phyloP scores from a whole-genome alignment of 495 filamentous ascomycete species.

The Penicillium arizonense region DNA sequence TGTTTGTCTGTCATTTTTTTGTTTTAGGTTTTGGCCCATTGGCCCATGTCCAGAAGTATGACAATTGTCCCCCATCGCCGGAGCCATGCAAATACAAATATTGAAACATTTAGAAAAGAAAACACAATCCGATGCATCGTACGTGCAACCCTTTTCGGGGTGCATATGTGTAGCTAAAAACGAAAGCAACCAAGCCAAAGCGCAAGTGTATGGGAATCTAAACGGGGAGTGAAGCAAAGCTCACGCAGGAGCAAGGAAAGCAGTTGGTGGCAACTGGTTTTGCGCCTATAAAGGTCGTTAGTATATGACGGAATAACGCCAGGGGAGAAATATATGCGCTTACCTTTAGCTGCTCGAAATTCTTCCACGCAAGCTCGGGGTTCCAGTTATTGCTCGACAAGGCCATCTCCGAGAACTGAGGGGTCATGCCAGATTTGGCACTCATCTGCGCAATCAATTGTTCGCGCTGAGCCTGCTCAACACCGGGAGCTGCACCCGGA shows the following conservation, averaged over 20 bases:
- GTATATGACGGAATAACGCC: neutral
- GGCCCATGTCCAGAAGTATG: constrained; percentile 23
- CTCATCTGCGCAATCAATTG: constrained; percentile 64
- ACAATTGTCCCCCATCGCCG: constrained; percentile 33
- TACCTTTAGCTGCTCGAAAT: constrained; percentile 60
- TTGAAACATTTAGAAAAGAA: constrained; percentile 11
- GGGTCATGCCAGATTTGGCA: constrained; percentile 67
- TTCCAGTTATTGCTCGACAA: constrained; percentile 72
- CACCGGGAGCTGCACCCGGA: constrained; percentile 17
- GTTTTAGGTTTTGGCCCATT: constrained; percentile 21
- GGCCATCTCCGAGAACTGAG: constrained; percentile 69
- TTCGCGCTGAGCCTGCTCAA: constrained; percentile 54
- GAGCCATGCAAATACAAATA: constrained; percentile 37
- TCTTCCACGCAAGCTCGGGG: constrained; percentile 61
- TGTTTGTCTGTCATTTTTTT: constrained; percentile 20
- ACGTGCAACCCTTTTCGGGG: neutral
- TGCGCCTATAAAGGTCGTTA: constrained; percentile 19
- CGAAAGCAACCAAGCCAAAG: neutral
- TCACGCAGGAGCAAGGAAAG: constrained; percentile 32
- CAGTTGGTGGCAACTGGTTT: constrained; percentile 30
- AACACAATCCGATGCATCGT: constrained; percentile 13
- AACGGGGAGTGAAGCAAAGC: neutral
- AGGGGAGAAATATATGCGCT: neutral
- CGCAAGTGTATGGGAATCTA: neutral
- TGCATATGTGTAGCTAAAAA: neutral